Conservation (phyloP, 1,139 yeast genomes). For the Yamadazyma aaseri region DNA sequence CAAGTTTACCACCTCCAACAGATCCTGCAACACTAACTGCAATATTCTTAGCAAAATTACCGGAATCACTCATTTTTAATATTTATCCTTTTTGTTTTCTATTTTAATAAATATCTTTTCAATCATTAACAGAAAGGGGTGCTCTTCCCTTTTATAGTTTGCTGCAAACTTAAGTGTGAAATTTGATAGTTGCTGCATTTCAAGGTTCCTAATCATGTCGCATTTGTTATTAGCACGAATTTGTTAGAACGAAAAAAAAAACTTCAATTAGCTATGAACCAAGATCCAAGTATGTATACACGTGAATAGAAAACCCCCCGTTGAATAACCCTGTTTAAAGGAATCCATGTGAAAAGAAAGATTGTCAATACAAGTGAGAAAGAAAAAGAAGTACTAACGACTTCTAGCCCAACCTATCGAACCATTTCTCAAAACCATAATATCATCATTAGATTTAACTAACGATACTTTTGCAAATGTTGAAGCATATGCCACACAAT, state of each 20-base stretch:
- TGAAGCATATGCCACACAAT: slow-evolving; percentile 51
- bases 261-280: slow-evolving; percentile 13
- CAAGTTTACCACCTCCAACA: slow-evolving; percentile 34
- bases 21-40: slow-evolving; percentile 33
- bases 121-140: background rate
- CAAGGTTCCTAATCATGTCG: background rate
- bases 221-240: background rate
- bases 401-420: slow-evolving; percentile 43
- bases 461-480: slow-evolving; percentile 32
- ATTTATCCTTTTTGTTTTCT: background rate
- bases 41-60: slow-evolving; percentile 26
- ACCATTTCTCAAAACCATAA: slow-evolving; percentile 41
- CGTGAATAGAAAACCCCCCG: background rate
- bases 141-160: slow-evolving; percentile 1
- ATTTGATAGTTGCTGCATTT: slow-evolving; percentile 3
- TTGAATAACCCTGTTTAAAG: background rate
- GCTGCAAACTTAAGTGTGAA: slow-evolving; percentile 3
- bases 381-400: slow-evolving; percentile 19
- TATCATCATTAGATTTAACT: slow-evolving; percentile 37
- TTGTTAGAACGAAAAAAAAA: background rate
- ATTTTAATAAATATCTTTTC: too few relatives aligned
- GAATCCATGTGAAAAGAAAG: too few relatives aligned
- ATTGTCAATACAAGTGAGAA: too few relatives aligned
- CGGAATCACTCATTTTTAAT: slow-evolving; percentile 17
- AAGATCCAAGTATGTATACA: slow-evolving; percentile 25